Base-by-base conservation (phyloP, 768 basidiomycete genomes). In the Gyrodon lividus region DNA sequence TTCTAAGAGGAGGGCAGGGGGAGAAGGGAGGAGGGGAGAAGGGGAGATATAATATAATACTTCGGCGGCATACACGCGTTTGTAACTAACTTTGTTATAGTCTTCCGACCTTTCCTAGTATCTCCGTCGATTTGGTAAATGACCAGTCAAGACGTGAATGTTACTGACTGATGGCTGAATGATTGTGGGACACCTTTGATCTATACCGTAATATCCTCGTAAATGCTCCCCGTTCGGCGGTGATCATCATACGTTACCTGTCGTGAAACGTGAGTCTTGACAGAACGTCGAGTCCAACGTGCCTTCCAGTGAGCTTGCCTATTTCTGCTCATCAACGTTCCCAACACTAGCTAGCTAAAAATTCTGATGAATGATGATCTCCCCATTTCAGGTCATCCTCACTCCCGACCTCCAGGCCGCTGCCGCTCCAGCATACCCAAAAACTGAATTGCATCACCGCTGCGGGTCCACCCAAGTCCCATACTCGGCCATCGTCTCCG, bases 1-100 rank as follows among this genome's bases (percentile, higher is more conserved):
- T 41, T 22, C 13, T 28, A 16, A 72, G 54, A 50, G 51, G 39
- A 56, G 57, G 54, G 38, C 47, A 49, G 47, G 45, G 54, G 20
- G 38, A 39, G 26, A 43, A 35, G 52, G 24, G 23, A 31, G 37
- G 34, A 39, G 30, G 41, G 20, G 17, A 30, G 37, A 24, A 23
- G 22, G 39, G 23, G 23, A 26, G 12, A 19, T 22, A 43, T 35
- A 28, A 46, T 54, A 31, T 41, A 33, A 38, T 12, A 9, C n/a
- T 34, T 14, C 16, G 22, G 37, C 43, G 28, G 6, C 16, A 33
- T 45, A 45, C 51, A 46, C 51, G 50, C 42, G 51, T 19, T 46
- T 22, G 33, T 41, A 39, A 8, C 38, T 5, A 19, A 14, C 16
- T 16, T 42, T 43, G 51, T 58, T 61, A 61, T 58, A 52, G 37